Base-by-base conservation (phyloP, 345 rosid species). In the Mallotus nudiflorus region DNA sequence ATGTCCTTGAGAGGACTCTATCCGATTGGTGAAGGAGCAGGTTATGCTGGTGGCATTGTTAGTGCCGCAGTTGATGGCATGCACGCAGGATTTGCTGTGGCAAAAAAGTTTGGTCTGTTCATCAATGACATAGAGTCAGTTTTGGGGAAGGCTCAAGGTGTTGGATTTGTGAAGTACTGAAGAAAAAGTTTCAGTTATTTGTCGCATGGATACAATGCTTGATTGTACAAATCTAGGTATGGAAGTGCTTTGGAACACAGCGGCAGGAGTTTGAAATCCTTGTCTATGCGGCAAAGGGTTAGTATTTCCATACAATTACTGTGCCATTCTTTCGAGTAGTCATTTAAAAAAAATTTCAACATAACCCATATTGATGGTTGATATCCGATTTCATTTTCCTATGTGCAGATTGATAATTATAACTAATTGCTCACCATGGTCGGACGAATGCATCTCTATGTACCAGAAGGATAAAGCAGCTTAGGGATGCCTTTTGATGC, bases 61-160 rank as follows among this genome's bases (percentile, higher is more conserved):
- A 95, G 97, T 81, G 97, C 99, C 16, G 99, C 97, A 62, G 97
- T 87, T 39, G 99, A 95, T 75, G 99, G 99, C 73, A 88, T 91
- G 96, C 84, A 84, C 64, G 85, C 88, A 0, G 99, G 96, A 77
- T 85, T 95, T 60, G 88, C 90, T 0, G 97, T 87, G 65, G 99
- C 99, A 7, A 90, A 91, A 74, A 68, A 77, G 46, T 83, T 88
- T 40, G 83, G 70, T 72, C 76, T 94, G 64, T 83, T 86, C 66
- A 75, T 70, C 9, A 83, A 83, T 35, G 86, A 80, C 71, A 65
- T 89, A 33, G 97, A 91, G 61, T 82, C 86, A 12, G 72, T 87
- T 75, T 74, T 86, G 62, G 97, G 97, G 53, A 91, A 85, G 82
- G 79, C 88, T 57, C 90, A 85, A 70, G 78, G 80, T 81, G 69